phyloP scores from a whole-genome alignment of 179 eudicot species.

The Amaranthus tricolor region DNA sequence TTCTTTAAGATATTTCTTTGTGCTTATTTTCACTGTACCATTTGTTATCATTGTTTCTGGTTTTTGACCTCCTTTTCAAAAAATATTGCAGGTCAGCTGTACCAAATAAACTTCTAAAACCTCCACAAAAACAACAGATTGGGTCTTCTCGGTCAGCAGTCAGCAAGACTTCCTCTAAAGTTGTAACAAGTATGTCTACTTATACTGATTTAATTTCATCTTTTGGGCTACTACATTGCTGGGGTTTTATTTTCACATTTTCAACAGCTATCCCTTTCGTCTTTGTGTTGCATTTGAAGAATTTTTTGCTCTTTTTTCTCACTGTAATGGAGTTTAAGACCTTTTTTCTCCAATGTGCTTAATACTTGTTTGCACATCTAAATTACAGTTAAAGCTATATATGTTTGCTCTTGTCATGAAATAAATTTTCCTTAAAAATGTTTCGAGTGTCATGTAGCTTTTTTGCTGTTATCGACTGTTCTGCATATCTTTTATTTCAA shows the following conservation, averaged over 20 bases:
- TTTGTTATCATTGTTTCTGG: not conserved
- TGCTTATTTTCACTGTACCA: not conserved
- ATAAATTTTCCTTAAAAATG: not conserved
- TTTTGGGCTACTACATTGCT: not conserved
- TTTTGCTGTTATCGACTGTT: not conserved
- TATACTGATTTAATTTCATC: not conserved
- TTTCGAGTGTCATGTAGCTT: not conserved
- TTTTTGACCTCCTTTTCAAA: not conserved
- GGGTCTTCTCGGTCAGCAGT: conserved; percentile 53
- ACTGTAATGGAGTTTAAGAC: not conserved
- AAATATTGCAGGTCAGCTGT: conserved; percentile 42
- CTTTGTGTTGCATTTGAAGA: not conserved
- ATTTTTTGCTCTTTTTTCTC: not conserved
- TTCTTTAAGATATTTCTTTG: not conserved
- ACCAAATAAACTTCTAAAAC: conserved; percentile 62
- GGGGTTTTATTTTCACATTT: not conserved
- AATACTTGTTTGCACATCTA: not conserved
- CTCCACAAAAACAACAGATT: conserved; percentile 53
- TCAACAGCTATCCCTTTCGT: not conserved
- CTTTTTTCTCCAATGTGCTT: not conserved
- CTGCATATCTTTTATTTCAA: not conserved
- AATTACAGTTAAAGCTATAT: not conserved
- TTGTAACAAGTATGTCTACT: conserved; percentile 46
- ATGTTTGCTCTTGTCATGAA: not conserved
- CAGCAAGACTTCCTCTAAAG: conserved; percentile 49